Conservation (phyloP, 2,329 filamentous ascomycete species). For the Fusarium gaditjirri region DNA sequence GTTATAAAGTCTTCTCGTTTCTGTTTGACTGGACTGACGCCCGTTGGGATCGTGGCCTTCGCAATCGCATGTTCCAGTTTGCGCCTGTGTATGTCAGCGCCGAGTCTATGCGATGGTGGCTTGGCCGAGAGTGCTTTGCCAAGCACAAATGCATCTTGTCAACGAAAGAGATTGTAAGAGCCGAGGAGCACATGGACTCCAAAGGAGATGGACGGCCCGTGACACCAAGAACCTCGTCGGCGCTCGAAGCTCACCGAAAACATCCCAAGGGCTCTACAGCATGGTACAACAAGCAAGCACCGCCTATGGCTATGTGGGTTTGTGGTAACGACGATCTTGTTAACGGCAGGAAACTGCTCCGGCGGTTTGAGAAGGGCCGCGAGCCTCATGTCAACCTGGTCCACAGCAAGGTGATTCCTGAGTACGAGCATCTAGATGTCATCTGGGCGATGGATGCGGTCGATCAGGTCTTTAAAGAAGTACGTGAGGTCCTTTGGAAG, state of each 20-base stretch:
- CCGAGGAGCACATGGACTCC: conserved; percentile 72
- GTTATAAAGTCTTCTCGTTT: conserved; percentile 89
- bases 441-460: conserved; percentile 93
- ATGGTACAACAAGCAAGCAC: conserved; percentile 84
- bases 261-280: conserved; percentile 65
- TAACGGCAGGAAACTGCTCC: conserved; percentile 79
- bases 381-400: conserved; percentile 86
- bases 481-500: conserved; percentile 86
- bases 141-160: conserved; percentile 86
- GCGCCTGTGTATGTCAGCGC: conserved; percentile 89
- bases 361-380: conserved; percentile 77
- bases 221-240: conserved; percentile 39
- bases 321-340: conserved; percentile 86
- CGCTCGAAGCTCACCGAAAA: conserved; percentile 49
- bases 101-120: conserved; percentile 96
- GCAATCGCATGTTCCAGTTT: conserved; percentile 90
- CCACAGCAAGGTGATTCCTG: conserved; percentile 83
- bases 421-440: conserved; percentile 94
- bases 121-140: conserved; percentile 84
- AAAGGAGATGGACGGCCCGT: conserved; percentile 20
- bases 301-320: conserved; percentile 90
- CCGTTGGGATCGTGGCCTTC: conserved; percentile 83
- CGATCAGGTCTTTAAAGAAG: conserved; percentile 82
- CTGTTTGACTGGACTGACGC: conserved; percentile 88
- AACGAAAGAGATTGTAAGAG: conserved; percentile 74